phyloP scores from a whole-genome alignment of 2,329 filamentous ascomycete species.

The Nemania diffusa region DNA sequence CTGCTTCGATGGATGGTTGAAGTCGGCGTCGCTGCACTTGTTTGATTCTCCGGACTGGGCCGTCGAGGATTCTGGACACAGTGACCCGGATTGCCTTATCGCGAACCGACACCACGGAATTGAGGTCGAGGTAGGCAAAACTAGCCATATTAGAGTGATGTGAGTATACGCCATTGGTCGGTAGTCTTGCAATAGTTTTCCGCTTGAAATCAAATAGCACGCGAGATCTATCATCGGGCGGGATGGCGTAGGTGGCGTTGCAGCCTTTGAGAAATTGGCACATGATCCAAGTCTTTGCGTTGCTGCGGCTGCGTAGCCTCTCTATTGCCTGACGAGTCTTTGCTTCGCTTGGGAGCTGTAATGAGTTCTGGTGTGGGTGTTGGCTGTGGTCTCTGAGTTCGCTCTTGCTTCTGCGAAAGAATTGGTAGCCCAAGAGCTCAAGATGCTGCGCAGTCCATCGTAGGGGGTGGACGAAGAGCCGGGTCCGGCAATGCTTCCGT shows the following conservation, averaged over 20 bases:
- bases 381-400: not conserved
- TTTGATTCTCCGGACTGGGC: constrained; percentile 1
- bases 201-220: constrained; percentile 4
- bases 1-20: constrained; percentile 2
- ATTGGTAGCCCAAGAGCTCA: constrained; percentile 8
- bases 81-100: not conserved
- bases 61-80: not conserved
- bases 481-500: constrained; percentile 3
- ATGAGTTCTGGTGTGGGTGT: not conserved
- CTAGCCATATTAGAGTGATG: not conserved
- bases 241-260: not conserved
- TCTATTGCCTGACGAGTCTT: not conserved
- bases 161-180: not conserved
- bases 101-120: not conserved
- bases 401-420: not conserved
- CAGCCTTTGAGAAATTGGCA: not conserved
- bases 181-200: not conserved
- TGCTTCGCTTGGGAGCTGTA: not conserved
- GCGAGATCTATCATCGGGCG: not conserved
- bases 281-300: not conserved
- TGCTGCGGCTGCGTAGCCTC: not conserved
- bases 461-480: not conserved
- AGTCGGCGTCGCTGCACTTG: not conserved
- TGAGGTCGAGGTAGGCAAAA: constrained; percentile 5
- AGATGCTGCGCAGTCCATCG: constrained; percentile 9